Evolutionary conservation across 257 asterid genomes (phyloP).

Genomic region (Solanum sejunctum): DNA sequence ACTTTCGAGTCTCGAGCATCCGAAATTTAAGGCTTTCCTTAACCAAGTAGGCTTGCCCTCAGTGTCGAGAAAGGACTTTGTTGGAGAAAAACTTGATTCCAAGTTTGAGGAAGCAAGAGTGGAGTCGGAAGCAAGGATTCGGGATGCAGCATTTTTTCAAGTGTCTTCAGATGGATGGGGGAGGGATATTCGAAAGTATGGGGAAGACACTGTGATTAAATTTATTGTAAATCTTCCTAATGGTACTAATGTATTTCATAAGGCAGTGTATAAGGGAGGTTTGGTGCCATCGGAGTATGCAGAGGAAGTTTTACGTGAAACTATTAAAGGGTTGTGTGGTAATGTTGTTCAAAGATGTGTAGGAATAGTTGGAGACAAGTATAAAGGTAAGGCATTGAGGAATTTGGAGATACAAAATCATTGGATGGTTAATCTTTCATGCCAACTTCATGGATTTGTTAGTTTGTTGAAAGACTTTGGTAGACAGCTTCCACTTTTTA

Average conservation of each 20-base stretch:
- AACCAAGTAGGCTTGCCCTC: slow-evolving; percentile 64
- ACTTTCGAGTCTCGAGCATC: slow-evolving; percentile 64
- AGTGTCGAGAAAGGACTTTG: slow-evolving; percentile 36
- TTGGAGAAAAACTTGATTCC: slow-evolving; percentile 46
- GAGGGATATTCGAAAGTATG: slow-evolving; percentile 15
- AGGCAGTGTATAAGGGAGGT: slow-evolving; percentile 32
- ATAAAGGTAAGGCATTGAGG: slow-evolving; percentile 52
- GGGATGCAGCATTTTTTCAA: slow-evolving; percentile 72
- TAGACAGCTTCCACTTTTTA: slow-evolving; percentile 58
- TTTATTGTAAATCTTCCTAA: slow-evolving; percentile 66
- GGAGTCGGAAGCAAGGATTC: slow-evolving; percentile 48
- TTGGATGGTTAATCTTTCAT: slow-evolving; percentile 81
- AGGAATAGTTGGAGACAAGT: slow-evolving; percentile 73
- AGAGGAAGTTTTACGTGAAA: slow-evolving; percentile 65
- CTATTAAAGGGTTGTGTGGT: slow-evolving; percentile 36
- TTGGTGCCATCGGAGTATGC: slow-evolving; percentile 49
- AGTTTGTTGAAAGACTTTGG: slow-evolving; percentile 65
- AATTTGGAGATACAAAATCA: slow-evolving; percentile 50
- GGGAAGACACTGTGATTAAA: slow-evolving; percentile 36
- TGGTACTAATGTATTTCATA: slow-evolving; percentile 57
- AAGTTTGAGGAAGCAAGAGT: slow-evolving; percentile 53
- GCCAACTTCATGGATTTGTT: slow-evolving; percentile 58
- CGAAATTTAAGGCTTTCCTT: slow-evolving; percentile 66
- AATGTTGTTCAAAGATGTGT: slow-evolving; percentile 43
- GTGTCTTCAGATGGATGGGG: slow-evolving; percentile 70